A percentile compares a stretch with the other conserved stretches of the same genome.
Conservation (phyloP, 108 stramenopile species). For the Stephanodiscus triporus region DNA sequence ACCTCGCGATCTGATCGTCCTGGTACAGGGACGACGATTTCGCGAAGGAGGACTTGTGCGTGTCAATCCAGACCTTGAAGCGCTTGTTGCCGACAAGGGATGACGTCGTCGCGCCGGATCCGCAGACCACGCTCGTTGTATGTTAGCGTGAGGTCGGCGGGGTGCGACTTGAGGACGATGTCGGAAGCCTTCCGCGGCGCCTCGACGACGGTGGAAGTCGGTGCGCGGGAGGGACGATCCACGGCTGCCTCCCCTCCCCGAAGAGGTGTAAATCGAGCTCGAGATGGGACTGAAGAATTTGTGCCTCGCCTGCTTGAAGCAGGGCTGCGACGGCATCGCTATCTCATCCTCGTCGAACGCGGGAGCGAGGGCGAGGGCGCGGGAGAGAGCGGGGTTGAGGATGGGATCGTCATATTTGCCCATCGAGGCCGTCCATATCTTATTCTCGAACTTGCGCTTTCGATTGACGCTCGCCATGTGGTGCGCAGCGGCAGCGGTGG, state of each 20-base stretch:
- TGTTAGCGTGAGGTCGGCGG: constrained; percentile 21
- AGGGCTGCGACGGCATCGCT: neutral
- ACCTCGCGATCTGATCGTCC: constrained; percentile 21
- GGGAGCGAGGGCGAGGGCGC: neutral
- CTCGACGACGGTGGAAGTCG: neutral
- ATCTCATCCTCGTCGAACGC: neutral
- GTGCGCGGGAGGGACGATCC: neutral
- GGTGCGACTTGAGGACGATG: constrained; percentile 18
- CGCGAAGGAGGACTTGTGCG: constrained; percentile 32
- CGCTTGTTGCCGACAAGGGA: constrained; percentile 46
- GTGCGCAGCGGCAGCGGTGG: constrained; percentile 36
- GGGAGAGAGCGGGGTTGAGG: too few species aligned
- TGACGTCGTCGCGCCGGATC: constrained; percentile 31
- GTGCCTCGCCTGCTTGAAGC: neutral
- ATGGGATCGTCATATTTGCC: too few species aligned
- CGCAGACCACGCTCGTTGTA: constrained; percentile 49
- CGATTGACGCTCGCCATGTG: constrained; percentile 36
- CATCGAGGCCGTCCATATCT: too few species aligned
- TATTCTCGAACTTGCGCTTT: constrained; percentile 25
- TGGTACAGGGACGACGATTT: constrained; percentile 12
- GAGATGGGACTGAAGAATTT: constrained; percentile 41
- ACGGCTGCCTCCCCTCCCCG: neutral
- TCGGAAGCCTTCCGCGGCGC: neutral
- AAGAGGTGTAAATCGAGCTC: constrained; percentile 20
- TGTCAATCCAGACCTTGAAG: constrained; percentile 44